phyloP scores from a whole-genome alignment of 2,329 filamentous ascomycete genomes.

The Calycina marina region DNA sequence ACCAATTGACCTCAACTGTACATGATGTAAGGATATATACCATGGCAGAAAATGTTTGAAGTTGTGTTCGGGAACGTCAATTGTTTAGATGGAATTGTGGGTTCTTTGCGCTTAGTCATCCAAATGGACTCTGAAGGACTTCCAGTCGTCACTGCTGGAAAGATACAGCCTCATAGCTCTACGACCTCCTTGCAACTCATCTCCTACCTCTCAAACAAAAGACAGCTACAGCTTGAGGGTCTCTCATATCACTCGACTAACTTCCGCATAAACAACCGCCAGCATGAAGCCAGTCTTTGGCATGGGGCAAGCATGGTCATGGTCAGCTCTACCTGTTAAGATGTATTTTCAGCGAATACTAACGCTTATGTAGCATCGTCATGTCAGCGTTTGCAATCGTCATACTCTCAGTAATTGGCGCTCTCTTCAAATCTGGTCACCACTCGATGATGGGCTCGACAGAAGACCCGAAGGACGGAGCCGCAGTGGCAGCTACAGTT shows the following conservation, averaged over 20 bases:
- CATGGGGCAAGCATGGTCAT: constrained; percentile 87
- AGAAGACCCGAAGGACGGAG: constrained; percentile 53
- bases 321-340: constrained; percentile 59
- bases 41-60: too few relatives aligned
- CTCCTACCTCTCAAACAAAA: too few relatives aligned
- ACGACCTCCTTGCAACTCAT: too few relatives aligned
- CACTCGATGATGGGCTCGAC: constrained; percentile 70
- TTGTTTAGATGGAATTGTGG: neutral
- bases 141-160: too few relatives aligned
- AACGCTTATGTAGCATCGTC: constrained; percentile 65
- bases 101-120: too few relatives aligned
- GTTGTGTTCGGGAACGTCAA: neutral
- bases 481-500: constrained; percentile 68
- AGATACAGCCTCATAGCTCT: too few relatives aligned
- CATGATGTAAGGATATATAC: too few relatives aligned
- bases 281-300: constrained; percentile 89
- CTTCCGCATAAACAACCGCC: constrained; percentile 2
- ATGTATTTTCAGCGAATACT: too few relatives aligned
- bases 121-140: too few relatives aligned
- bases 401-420: constrained; percentile 47
- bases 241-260: too few relatives aligned
- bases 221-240: too few relatives aligned
- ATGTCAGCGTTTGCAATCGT: constrained; percentile 51
- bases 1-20: too few relatives aligned
- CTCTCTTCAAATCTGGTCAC: constrained; percentile 66